phyloP scores from a whole-genome alignment of 139 green algal genomes.

The Chlamydomonas incerta region DNA sequence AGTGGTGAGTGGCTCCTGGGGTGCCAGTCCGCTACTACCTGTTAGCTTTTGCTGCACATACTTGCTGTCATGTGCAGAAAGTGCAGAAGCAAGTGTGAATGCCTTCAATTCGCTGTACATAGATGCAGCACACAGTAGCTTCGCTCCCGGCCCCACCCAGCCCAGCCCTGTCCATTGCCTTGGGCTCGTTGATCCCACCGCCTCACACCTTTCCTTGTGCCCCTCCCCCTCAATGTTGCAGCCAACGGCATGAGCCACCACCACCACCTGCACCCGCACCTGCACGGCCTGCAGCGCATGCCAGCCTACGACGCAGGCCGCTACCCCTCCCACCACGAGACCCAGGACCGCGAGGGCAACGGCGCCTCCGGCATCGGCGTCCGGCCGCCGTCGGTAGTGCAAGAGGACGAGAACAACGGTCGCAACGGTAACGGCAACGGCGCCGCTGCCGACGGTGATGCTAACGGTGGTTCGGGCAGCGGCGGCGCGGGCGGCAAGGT shows the following conservation, averaged over 20 bases:
- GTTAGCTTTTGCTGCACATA: too few species aligned
- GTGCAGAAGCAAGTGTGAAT: not conserved
- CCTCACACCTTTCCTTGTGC: not conserved
- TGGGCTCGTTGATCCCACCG: too few species aligned
- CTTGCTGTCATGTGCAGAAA: not conserved
- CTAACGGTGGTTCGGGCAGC: not conserved
- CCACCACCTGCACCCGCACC: slow-evolving; percentile 24
- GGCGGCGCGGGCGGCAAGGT: not conserved
- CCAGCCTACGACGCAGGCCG: slow-evolving; percentile 12
- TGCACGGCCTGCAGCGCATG: not conserved
- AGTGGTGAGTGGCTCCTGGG: slow-evolving; percentile 56
- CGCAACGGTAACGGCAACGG: not conserved
- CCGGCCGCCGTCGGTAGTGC: not conserved
- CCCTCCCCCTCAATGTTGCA: not conserved
- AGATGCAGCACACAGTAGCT: too few species aligned
- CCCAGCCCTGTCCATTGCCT: too few species aligned
- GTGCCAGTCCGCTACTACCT: too few species aligned
- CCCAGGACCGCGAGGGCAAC: slow-evolving; percentile 33
- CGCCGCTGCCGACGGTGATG: not conserved
- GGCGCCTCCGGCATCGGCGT: slow-evolving; percentile 29
- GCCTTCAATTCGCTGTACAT: too few species aligned
- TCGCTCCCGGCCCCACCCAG: too few species aligned
- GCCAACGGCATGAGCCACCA: slow-evolving; percentile 37
- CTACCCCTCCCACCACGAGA: slow-evolving; percentile 13
- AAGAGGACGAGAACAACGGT: slow-evolving; percentile 20